Evolutionary conservation across 1,284 basidiomycete genomes (phyloP), one percentile per base, ranked within the genome.

Genomic region (Ustilago bromivora): DNA sequence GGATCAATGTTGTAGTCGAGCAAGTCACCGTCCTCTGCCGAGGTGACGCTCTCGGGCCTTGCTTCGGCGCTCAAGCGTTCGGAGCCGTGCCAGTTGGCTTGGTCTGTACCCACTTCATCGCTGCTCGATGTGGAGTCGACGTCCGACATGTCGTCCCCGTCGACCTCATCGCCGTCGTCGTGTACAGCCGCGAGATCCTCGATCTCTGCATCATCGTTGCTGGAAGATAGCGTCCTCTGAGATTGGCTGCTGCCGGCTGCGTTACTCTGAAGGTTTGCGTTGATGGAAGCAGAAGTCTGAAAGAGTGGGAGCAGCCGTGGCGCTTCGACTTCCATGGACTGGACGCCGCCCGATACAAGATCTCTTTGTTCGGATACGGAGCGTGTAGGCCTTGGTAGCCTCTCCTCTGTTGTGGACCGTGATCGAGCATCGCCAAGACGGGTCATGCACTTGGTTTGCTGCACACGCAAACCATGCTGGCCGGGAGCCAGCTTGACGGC

Each of bases 1-100:
- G 84, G 84, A 56, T 85, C 84, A 12, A 85, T 69, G 61, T 83
- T 80, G 60, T 79, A 70, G 49, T 81, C 81, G 15, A 78, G 61
- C 55, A 67, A 35, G 53, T 78, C 76, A 51, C 76, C 68, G 12
- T 78, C 76, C 46, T 78, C 76, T 15, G 76, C 76, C 11, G 76
- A 78, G 12, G 76, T 78, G 59, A 78, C 76, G 58, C 76, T 78
- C 59, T 78, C 76, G n/a, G 76, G 76, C 17, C 76, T 41, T 28
- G 65, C 23, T 15, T 40, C 58, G 5, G 67, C 53, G 40, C 68
- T 62, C 55, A 74, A 68, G 19, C 76, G 60, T 19, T 74, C 76
- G 4, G 76, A 71, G 17, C 71, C 68, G 34, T 69, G 65, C 76
- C 76, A 78, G 36, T 58, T 65, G 43, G 60, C 62, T 38, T 64